Evolutionary conservation across 192 early-diverging fungal species (phyloP), one percentile per base, ranked within the genome.

Genomic region (Backusella circina): DNA sequence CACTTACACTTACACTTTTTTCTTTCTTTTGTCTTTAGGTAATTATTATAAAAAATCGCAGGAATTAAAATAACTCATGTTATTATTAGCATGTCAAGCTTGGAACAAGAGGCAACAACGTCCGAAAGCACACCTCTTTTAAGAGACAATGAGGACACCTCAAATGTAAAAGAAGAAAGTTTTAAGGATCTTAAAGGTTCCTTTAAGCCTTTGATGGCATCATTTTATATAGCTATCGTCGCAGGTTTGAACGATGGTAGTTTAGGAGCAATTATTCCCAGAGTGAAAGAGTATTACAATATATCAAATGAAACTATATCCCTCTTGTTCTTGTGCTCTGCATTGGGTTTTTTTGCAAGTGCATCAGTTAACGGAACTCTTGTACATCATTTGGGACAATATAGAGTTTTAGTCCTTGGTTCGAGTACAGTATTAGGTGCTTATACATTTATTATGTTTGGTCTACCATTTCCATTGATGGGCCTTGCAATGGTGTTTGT

Each of bases 291-390:
- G 8, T 67, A 78, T 28, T 82, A 82, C 32, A 73, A 78, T 70
- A 78, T 82, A 18, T 72, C 76, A 30, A 72, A 82, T 71, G 41
- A 65, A 32, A 71, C 68, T 3, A 77, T 82, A 0, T 82, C 80
- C 1, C 30, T 74, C 6, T 41, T 82, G 0, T 78, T 82, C 28
- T 35, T 82, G 28, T 74, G 51, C 39, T 64, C 71, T 51, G 77
- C 80, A 0, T 7, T 72, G 69, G 80, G 80, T 4, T 77, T 75
- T n/a, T 75, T 77, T 57, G 1, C 65, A 12, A 66, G 76, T 6
- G 80, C 76, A 44, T 33, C 57, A 21, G 30, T 68, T 1, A 82
- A 82, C 39, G 80, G 80, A 31, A 75, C 65, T 12, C 44, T 82
- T 30, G 80, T 82, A 1, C 39, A 77, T 26, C 28, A 28, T 9